Percentiles rank a stretch among this genome's conserved stretches.
These are phyloP conservation scores for Rubia peregrina DNA, from an alignment of 305 asterid species.

Conservation along the genomic window DNA sequence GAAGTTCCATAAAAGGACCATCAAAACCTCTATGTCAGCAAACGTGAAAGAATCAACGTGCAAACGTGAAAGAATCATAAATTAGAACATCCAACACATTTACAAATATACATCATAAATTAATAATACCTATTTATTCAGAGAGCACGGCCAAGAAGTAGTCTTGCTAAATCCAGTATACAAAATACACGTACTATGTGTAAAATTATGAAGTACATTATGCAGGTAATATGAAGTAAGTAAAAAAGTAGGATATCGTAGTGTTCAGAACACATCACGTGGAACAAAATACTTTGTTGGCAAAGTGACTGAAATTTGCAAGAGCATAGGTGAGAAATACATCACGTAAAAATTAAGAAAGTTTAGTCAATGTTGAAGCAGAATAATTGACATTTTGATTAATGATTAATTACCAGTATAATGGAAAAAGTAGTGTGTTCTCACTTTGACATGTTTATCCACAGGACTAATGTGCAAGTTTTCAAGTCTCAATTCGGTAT, in stretches of 20 bases:
- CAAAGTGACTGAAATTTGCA: background rate
- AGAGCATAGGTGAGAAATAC: background rate
- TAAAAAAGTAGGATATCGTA: background rate
- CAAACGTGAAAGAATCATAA: too few relatives aligned
- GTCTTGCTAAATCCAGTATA: too few relatives aligned
- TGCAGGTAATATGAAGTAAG: background rate
- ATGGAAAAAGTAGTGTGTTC: constrained; percentile 22
- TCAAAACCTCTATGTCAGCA: too few relatives aligned
- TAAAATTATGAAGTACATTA: too few relatives aligned
- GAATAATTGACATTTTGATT: constrained; percentile 9
- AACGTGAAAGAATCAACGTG: too few relatives aligned
- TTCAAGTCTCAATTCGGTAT: constrained; percentile 87
- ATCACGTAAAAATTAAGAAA: background rate
- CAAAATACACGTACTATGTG: too few relatives aligned
- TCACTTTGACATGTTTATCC: constrained; percentile 85
- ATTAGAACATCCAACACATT: too few relatives aligned
- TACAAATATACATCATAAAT: too few relatives aligned
- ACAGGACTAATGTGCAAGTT: constrained; percentile 86
- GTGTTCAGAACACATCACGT: background rate
- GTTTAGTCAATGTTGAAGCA: background rate
- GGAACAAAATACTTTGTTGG: background rate
- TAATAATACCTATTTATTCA: too few relatives aligned
- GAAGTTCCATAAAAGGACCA: too few relatives aligned
- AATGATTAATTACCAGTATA: constrained; percentile 3
- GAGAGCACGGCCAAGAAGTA: too few relatives aligned